phyloP scores from a whole-genome alignment of 2,329 filamentous ascomycete genomes.

The Cladobotryum mycophilum region DNA sequence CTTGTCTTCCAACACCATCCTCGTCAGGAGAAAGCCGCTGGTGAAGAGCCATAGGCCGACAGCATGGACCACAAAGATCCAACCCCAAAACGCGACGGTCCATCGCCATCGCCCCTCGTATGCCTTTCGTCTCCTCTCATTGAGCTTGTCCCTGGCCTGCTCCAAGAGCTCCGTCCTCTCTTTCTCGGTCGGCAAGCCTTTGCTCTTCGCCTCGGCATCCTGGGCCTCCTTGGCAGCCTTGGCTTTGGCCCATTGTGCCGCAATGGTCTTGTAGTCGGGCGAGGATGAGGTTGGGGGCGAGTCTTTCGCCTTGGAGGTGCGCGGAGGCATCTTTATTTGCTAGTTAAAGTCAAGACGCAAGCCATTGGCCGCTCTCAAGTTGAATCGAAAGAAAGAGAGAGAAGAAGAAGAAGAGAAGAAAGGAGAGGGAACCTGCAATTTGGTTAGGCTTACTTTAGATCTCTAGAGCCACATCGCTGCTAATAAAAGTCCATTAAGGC shows the following conservation, averaged over 20 bases:
- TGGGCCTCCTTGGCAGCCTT: constrained; percentile 43
- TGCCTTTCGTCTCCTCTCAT: constrained; percentile 39
- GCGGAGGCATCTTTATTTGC: constrained; percentile 22
- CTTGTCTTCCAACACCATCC: constrained; percentile 70
- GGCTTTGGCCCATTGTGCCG: constrained; percentile 47
- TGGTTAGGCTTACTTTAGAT: not conserved
- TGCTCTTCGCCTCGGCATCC: constrained; percentile 28
- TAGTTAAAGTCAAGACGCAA: constrained; percentile 5
- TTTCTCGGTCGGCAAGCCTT: constrained; percentile 26
- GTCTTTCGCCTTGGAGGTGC: constrained; percentile 19
- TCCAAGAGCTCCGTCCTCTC: constrained; percentile 35
- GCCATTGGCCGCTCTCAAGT: constrained; percentile 8
- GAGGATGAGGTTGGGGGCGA: constrained; percentile 14
- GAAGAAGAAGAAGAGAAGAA: not conserved
- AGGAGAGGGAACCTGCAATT: not conserved
- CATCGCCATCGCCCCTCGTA: constrained; percentile 51
- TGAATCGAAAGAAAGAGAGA: not conserved
- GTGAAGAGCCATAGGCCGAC: constrained; percentile 88
- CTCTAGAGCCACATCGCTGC: not conserved
- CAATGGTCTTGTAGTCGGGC: constrained; percentile 47
- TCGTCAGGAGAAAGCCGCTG: constrained; percentile 86
- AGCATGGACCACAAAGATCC: constrained; percentile 67
- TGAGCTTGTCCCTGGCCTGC: constrained; percentile 40
- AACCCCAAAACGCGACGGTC: constrained; percentile 61
- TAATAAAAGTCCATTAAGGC: too few species aligned